Percentiles rank a stretch among this genome's conserved stretches.
Evolutionary conservation across 176 grass and related monocot genomes (phyloP).

Genomic region (Avena eriantha): DNA sequence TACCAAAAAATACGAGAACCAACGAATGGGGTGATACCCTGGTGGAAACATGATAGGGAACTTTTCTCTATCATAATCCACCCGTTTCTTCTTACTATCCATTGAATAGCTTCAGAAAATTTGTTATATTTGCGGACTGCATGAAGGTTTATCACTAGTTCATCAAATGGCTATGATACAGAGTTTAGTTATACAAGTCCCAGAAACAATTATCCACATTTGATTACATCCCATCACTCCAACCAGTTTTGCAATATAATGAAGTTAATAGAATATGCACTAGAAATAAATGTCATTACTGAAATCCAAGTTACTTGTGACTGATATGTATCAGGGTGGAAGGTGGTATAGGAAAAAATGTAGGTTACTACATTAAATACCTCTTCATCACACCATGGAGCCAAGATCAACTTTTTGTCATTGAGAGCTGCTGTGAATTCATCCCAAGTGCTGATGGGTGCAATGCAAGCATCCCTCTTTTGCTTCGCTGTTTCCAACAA

Average conservation of each 20-base stretch:
- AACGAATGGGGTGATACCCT: neutral
- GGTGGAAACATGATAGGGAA: neutral
- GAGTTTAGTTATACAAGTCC: neutral
- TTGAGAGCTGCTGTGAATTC: constrained; percentile 71
- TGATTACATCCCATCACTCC: neutral
- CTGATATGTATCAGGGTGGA: neutral
- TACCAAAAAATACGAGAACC: neutral
- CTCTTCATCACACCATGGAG: constrained; percentile 93
- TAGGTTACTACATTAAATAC: constrained; percentile 36
- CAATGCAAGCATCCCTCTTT: constrained; percentile 84
- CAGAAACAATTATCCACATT: neutral
- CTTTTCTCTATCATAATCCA: neutral
- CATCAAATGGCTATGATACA: neutral
- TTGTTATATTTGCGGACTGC: neutral
- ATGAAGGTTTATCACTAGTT: neutral
- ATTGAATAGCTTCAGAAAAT: neutral
- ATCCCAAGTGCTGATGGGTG: constrained; percentile 82
- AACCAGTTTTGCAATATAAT: neutral
- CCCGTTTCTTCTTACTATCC: neutral
- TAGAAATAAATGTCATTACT: neutral
- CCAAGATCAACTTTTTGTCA: constrained; percentile 74
- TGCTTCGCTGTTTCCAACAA: constrained; percentile 81
- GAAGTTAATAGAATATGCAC: neutral
- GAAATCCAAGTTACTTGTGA: neutral
- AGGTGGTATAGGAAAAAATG: constrained; percentile 4